Base-by-base conservation (phyloP, 345 rosid genomes). In the Hibiscus tridactylites region DNA sequence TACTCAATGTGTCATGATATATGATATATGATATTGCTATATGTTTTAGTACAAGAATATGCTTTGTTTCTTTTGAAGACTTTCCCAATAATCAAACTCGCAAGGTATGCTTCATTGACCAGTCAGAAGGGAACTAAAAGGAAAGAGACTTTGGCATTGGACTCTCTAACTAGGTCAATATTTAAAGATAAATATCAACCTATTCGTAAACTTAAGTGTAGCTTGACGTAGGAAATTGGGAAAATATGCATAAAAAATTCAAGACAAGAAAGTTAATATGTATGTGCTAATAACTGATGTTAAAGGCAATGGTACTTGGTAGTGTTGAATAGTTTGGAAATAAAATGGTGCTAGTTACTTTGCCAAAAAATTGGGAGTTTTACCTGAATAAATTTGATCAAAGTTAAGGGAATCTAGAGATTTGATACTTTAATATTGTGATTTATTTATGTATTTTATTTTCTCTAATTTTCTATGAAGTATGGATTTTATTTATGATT, bases 21-120 rank as follows among this genome's bases (percentile, higher is more conserved):
- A 21, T 21, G 21, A 21, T 21, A 21, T 21, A 21, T 21, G 21
- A 21, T 0, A 21, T 21, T 21, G 21, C 21, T 21, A 21, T 21
- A 21, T 21, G 21, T 21, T 21, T 21, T 21, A 21, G 21, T 21
- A 21, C 21, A 21, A 21, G 21, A 21, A 21, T 21, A 21, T 21
- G 21, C 21, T 21, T 0, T 21, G 84, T 83, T 79, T 82, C 88
- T 73, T 91, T 83, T 73, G 91, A 88, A 85, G 97, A 94, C 81
- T 74, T 88, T 11, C 93, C 98, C 68, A 91, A 94, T 74, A 83
- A 88, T 86, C 98, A 94, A 85, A 94, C 91, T 79, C 98, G 97
- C 78, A 94, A 94, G 98, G 98, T 93, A 81, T 52, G 39, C 80
- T 71, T 74, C 21, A 61, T 56, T 53, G 13, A 28, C 44, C 39